A percentile compares a stretch with the other conserved stretches of the same genome.
Evolutionary conservation across 108 stramenopile genomes (phyloP).

Genomic region (Pseudonitzschia delicatissima): DNA sequence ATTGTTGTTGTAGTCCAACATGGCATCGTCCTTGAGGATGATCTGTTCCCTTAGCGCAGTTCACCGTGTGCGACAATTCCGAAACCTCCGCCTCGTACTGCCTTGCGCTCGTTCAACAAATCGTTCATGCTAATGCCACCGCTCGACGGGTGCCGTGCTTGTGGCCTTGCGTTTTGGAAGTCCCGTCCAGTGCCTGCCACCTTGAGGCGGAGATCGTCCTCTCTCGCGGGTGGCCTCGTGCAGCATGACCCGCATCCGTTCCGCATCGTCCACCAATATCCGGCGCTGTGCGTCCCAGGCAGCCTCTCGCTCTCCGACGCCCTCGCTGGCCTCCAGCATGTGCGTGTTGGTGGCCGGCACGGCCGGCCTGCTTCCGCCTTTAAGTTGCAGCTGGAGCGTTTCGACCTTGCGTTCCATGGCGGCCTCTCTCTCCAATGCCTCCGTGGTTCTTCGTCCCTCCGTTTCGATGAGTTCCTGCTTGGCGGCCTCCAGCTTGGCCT

Average conservation of each 20-base stretch:
- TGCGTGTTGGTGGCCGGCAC: conserved; percentile 73
- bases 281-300: conserved; percentile 85
- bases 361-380: conserved; percentile 75
- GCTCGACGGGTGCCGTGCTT: conserved; percentile 33
- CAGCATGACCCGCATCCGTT: conserved; percentile 66
- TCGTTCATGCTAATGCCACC: conserved; percentile 58
- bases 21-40: conserved; percentile 51
- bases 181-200: conserved; percentile 54
- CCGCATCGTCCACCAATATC: conserved; percentile 82
- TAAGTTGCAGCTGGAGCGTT: conserved; percentile 73
- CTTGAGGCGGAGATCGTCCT: conserved; percentile 72
- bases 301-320: conserved; percentile 79
- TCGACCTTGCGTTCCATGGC: conserved; percentile 69
- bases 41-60: conserved; percentile 76
- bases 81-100: conserved; percentile 84
- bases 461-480: conserved; percentile 77
- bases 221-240: conserved; percentile 65
- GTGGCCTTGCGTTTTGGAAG: conserved; percentile 7
- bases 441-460: conserved; percentile 77
- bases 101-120: conserved; percentile 73
- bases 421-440: conserved; percentile 86
- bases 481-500: conserved; percentile 69
- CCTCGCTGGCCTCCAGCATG: conserved; percentile 76
- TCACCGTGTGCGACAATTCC: conserved; percentile 65
- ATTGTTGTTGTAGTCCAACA: conserved; percentile 37